These are phyloP conservation scores for Sechiopsis laciniata DNA, from an alignment of 306 rosid species.

Conservation along the genomic window DNA sequence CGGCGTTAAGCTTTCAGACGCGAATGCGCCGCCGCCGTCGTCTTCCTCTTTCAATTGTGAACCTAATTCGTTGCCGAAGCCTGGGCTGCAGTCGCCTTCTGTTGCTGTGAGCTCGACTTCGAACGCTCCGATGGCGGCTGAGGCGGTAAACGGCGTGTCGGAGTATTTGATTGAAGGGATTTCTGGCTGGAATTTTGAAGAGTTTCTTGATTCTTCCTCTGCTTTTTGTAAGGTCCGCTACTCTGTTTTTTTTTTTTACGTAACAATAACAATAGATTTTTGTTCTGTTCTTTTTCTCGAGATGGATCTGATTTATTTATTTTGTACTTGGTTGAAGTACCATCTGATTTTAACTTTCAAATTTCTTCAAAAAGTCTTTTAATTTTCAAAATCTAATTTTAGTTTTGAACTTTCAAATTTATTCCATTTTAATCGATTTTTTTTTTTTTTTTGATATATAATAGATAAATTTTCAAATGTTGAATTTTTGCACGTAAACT, in stretches of 20 bases:
- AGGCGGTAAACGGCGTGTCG: conserved; percentile 46
- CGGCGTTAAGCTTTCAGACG: conserved; percentile 56
- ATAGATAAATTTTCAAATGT: no score
- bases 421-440: no score
- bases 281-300: neutral
- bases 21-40: conserved; percentile 22
- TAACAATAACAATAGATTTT: neutral
- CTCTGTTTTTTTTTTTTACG: neutral
- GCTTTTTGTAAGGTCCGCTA: conserved; percentile 53
- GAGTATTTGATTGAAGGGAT: conserved; percentile 76
- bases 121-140: conserved; percentile 23
- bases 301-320: neutral
- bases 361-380: no score
- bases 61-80: conserved; percentile 15
- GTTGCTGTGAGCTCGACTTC: conserved; percentile 26
- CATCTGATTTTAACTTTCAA: no score
- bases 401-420: neutral
- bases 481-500: no score
- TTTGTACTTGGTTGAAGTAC: no score
- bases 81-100: conserved; percentile 24
- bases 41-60: conserved; percentile 15
- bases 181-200: conserved; percentile 88
- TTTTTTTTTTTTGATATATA: no score
- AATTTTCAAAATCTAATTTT: no score
- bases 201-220: conserved; percentile 53